Evolutionary conservation across 164 flowering plant genomes (phyloP), one percentile per base, ranked within the genome.

Genomic region (Litsea cubeba): DNA sequence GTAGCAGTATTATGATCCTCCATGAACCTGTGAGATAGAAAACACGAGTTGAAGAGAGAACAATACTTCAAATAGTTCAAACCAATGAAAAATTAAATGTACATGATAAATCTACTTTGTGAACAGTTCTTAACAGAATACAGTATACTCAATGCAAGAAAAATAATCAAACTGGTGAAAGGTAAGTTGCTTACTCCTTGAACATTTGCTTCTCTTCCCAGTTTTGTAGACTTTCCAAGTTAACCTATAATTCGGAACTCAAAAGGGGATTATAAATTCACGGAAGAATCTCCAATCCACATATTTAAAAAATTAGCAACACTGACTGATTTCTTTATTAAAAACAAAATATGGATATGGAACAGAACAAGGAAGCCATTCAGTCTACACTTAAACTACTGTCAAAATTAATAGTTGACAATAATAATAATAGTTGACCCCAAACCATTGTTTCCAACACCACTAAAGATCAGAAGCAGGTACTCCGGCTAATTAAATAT

Each of bases 1-100:
- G 99, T 96, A 70, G 97, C 97, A 71, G 99, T 96, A 71, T 94
- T 96, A 79, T 96, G 95, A 77, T 96, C 99, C 87, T 96, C 99
- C 99, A 96, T 96, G 81, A 91, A 96, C 73, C 99, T 96, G 97
- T 26, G 74, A 72, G 62, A 73, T 0, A 8, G 12, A 70, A 46
- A 75, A 8, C 35, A 62, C 18, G 2, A 57, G 32, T 5, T 62
- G 11, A 24, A 12, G 18, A 70, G 49, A 17, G 18, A 40, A 40
- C 46, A 40, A 8, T 40, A 8, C 11, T 40, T 7, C 32, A 46
- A 50, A 68, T 54, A 67, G 57, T 51, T 24, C 30, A 57, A 50
- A 15, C 25, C 50, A 72, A 62, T 62, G 26, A 62, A 68, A 51
- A 24, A 23, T 5, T 14, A 12, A 12, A 26, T 2, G 25, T 14